Conservation (phyloP, 495 filamentous ascomycete species). For the Xylaria bambusicola region DNA sequence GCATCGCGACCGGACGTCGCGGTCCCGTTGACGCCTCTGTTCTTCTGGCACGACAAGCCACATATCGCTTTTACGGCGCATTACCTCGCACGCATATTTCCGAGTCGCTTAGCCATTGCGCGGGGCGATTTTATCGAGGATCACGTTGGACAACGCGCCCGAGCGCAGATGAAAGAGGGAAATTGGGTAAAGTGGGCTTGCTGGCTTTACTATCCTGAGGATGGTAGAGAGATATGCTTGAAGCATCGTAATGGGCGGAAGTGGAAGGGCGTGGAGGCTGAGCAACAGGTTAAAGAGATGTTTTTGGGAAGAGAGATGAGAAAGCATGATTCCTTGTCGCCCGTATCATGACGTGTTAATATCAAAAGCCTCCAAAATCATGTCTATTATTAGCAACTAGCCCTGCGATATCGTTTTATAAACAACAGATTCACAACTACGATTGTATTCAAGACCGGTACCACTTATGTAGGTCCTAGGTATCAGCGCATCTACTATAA, state of each 20-base stretch:
- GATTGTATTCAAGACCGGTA: no score
- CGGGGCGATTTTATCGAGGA: conserved; percentile 52
- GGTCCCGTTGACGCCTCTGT: conserved; percentile 48
- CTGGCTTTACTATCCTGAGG: conserved; percentile 50
- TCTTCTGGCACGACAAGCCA: conserved; percentile 55
- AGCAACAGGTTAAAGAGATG: conserved; percentile 23
- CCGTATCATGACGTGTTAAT: background rate
- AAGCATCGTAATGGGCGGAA: conserved; percentile 47
- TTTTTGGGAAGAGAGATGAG: conserved; percentile 17
- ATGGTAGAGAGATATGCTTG: conserved; percentile 41
- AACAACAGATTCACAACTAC: no score
- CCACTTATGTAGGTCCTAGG: no score
- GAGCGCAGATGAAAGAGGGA: conserved; percentile 50
- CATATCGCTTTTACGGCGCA: conserved; percentile 46
- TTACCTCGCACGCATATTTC: conserved; percentile 46
- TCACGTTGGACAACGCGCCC: conserved; percentile 46
- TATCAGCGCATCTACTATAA: no score
- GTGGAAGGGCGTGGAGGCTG: conserved; percentile 41
- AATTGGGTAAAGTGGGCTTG: conserved; percentile 48
- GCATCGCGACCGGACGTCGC: conserved; percentile 18
- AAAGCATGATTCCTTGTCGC: background rate
- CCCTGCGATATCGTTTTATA: no score
- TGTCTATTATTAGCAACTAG: no score
- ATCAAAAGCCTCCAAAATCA: no score
- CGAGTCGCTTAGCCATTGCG: conserved; percentile 39